Conservation (phyloP, 805 yeast genomes). For the Vanderwaltozyma polyspora region DNA sequence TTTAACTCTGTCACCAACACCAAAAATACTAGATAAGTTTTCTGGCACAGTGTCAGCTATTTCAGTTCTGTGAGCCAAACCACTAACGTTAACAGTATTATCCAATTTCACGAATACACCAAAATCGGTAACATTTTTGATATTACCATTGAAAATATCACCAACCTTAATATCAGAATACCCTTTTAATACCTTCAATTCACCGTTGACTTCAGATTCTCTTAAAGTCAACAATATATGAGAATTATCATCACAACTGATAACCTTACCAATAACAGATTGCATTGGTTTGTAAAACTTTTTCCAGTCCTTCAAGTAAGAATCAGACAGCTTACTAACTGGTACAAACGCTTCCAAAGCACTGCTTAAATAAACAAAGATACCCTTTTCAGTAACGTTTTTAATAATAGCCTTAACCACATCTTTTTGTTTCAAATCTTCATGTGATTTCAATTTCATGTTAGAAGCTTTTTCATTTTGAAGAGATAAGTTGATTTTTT, state of each 20-base stretch:
- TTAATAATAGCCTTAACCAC: slow-evolving; percentile 75
- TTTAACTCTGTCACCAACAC: slow-evolving; percentile 84
- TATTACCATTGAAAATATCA: slow-evolving; percentile 64
- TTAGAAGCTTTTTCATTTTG: slow-evolving; percentile 43
- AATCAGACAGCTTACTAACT: slow-evolving; percentile 70
- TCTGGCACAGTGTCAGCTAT: slow-evolving; percentile 52
- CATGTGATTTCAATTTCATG: slow-evolving; percentile 34
- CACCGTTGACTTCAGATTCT: slow-evolving; percentile 70
- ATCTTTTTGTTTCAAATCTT: slow-evolving; percentile 56
- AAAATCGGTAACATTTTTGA: slow-evolving; percentile 67
- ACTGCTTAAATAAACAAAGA: slow-evolving; percentile 68
- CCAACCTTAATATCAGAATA: slow-evolving; percentile 62
- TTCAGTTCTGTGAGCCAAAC: slow-evolving; percentile 79
- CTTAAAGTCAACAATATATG: slow-evolving; percentile 69
- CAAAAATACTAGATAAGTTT: slow-evolving; percentile 56
- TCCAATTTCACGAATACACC: slow-evolving; percentile 85
- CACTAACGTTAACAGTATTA: slow-evolving; percentile 63
- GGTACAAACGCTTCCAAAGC: slow-evolving; percentile 68
- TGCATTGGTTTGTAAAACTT: slow-evolving; percentile 60
- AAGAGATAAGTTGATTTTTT: slow-evolving; percentile 53
- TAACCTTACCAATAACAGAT: slow-evolving; percentile 61
- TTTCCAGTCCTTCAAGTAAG: slow-evolving; percentile 81
- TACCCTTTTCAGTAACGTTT: slow-evolving; percentile 61
- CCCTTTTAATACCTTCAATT: slow-evolving; percentile 42
- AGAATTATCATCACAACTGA: slow-evolving; percentile 48